A percentile compares a stretch with the other conserved stretches of the same genome.
Evolutionary conservation across 73 alveolate genomes (phyloP).

Genomic region (Paramecium biaurelia): DNA sequence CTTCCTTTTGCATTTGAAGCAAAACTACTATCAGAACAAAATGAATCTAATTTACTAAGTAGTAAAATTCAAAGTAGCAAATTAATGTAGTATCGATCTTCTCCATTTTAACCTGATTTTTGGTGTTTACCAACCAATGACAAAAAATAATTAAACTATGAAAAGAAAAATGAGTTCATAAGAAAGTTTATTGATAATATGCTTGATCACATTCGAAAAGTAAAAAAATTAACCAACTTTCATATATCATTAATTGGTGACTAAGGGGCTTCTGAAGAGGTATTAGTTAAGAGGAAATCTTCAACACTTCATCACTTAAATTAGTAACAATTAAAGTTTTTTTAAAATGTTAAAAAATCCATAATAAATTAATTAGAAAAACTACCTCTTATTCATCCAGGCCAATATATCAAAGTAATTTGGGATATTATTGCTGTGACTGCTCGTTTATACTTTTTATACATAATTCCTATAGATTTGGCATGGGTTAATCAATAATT

Average conservation of each 20-base stretch:
- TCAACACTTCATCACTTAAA: not conserved
- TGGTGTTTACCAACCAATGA: not conserved
- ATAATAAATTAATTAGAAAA: not conserved
- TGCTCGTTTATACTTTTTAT: constrained; percentile 31
- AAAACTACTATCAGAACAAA: not conserved
- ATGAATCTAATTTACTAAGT: not conserved
- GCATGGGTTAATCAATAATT: constrained; percentile 23
- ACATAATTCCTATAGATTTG: constrained; percentile 29
- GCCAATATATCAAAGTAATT: not conserved
- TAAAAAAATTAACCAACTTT: not conserved
- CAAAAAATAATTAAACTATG: not conserved
- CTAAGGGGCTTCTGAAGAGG: not conserved
- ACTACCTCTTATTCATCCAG: constrained; percentile 4
- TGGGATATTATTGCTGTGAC: constrained; percentile 11
- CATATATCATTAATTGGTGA: not conserved
- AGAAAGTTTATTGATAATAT: not conserved
- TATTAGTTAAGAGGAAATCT: not conserved
- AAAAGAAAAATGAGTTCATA: not conserved
- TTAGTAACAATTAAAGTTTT: not conserved
- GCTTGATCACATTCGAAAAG: not conserved
- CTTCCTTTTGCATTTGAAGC: not conserved
- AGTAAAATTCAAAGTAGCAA: not conserved
- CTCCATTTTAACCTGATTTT: not conserved
- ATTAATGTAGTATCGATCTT: not conserved
- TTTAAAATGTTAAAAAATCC: not conserved